These are phyloP conservation scores for Cordyceps militaris DNA, from an alignment of 2,329 filamentous ascomycete species.

Conservation along the genomic window DNA sequence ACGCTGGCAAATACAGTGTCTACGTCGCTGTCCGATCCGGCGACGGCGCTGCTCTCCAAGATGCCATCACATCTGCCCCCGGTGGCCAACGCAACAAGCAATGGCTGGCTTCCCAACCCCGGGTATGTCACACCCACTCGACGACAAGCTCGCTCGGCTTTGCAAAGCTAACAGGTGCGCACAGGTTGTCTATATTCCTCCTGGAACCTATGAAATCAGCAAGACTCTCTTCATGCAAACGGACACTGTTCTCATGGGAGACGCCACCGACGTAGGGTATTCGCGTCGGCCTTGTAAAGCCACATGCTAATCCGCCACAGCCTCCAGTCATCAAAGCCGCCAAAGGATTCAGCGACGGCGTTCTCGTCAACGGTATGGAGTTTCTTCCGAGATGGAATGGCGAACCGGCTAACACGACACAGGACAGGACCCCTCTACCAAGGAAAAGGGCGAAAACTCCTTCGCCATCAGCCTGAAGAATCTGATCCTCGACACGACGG, in stretches of 20 bases:
- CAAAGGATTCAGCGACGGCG: slow-evolving; percentile 22
- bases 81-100: slow-evolving; percentile 7
- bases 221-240: slow-evolving; percentile 35
- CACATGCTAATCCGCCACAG: slow-evolving; percentile 11
- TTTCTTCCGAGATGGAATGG: not conserved
- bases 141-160: not conserved
- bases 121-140: slow-evolving; percentile 15
- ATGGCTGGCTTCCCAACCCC: slow-evolving; percentile 12
- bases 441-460: slow-evolving; percentile 29
- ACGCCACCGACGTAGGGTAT: slow-evolving; percentile 27
- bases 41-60: not conserved
- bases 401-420: not conserved
- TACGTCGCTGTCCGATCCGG: slow-evolving; percentile 2
- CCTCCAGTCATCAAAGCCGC: slow-evolving; percentile 36
- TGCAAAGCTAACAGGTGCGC: not conserved
- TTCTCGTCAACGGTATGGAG: slow-evolving; percentile 18
- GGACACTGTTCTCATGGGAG: slow-evolving; percentile 40
- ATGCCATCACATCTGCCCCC: slow-evolving; percentile 5
- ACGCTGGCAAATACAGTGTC: slow-evolving; percentile 5
- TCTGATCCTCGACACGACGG: slow-evolving; percentile 35
- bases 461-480: slow-evolving; percentile 39
- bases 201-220: slow-evolving; percentile 34
- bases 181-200: slow-evolving; percentile 32
- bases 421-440: slow-evolving; percentile 29
- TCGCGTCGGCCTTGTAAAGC: not conserved